Conservation (phyloP, 176 grass and related monocot species). For the Aegilops tauschii region DNA sequence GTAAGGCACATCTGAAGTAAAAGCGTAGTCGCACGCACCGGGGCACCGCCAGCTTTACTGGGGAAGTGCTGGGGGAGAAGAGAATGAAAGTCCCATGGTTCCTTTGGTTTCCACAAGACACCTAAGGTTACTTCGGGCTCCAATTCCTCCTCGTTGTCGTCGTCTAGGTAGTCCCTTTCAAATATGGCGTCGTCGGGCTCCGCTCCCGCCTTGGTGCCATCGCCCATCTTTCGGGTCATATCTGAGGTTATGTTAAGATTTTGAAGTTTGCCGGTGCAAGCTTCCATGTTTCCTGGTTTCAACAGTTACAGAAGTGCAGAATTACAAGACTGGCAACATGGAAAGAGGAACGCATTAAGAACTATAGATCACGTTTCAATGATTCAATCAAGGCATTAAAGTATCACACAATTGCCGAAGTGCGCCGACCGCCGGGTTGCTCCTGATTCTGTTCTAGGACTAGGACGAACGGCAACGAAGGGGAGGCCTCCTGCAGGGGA, state of each 20-base stretch:
- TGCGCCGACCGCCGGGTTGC: too few species aligned
- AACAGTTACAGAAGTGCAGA: too few species aligned
- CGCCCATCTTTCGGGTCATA: not conserved
- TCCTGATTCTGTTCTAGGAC: too few species aligned
- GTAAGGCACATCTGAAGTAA: not conserved
- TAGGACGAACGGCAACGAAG: too few species aligned
- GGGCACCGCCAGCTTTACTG: constrained; percentile 70
- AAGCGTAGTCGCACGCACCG: constrained; percentile 9
- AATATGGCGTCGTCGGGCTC: not conserved
- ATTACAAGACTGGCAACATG: too few species aligned
- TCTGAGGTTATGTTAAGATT: not conserved
- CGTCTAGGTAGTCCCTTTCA: not conserved
- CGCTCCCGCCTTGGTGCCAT: not conserved
- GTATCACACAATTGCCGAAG: too few species aligned
- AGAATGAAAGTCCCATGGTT: not conserved
- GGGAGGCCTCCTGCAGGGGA: too few species aligned
- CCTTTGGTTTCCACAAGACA: not conserved
- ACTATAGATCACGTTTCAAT: too few species aligned
- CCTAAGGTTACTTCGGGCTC: not conserved
- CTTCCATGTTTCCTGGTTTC: not conserved
- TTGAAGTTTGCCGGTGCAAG: not conserved
- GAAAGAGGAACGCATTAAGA: too few species aligned
- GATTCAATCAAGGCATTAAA: too few species aligned
- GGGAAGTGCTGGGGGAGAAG: constrained; percentile 78
- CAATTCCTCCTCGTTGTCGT: not conserved